These are phyloP conservation scores for Leccinum pellstonianum DNA, from an alignment of 768 basidiomycete species.

Conservation along the genomic window DNA sequence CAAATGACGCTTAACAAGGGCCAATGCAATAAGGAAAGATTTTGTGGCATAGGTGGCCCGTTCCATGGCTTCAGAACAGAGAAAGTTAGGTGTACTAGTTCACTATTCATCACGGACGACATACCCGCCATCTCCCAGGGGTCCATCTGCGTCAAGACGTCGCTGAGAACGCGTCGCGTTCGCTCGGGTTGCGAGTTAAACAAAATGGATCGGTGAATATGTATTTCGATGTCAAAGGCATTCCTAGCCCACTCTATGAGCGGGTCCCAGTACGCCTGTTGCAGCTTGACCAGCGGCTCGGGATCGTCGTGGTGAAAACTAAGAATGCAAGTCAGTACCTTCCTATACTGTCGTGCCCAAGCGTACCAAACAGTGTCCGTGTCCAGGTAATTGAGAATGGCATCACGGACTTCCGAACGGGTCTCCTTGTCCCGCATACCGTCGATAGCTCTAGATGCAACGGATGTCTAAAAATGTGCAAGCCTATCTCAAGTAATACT, in stretches of 20 bases:
- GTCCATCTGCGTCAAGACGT: slow-evolving; percentile 63
- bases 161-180: slow-evolving; percentile 58
- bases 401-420: slow-evolving; percentile 59
- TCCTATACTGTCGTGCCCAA: background rate
- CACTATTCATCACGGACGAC: slow-evolving; percentile 25
- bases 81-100: background rate
- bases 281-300: slow-evolving; percentile 69
- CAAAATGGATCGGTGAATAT: slow-evolving; percentile 69
- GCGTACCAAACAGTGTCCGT: slow-evolving; percentile 90
- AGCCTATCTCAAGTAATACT: background rate
- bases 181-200: slow-evolving; percentile 66
- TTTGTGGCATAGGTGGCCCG: slow-evolving; percentile 87
- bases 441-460: slow-evolving; percentile 90
- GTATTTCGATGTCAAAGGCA: slow-evolving; percentile 65
- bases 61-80: slow-evolving; percentile 68
- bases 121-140: slow-evolving; percentile 88
- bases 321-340: slow-evolving; percentile 2
- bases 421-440: slow-evolving; percentile 56
- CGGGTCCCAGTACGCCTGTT: slow-evolving; percentile 85
- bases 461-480: slow-evolving; percentile 65
- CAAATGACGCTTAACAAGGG: slow-evolving; percentile 72
- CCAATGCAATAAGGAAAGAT: slow-evolving; percentile 85
- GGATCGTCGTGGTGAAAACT: slow-evolving; percentile 87
- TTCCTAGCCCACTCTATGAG: slow-evolving; percentile 74
- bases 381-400: slow-evolving; percentile 82